These are phyloP conservation scores for Eimeria necatrix DNA, from an alignment of 169 alveolate species.

Conservation along the genomic window DNA sequence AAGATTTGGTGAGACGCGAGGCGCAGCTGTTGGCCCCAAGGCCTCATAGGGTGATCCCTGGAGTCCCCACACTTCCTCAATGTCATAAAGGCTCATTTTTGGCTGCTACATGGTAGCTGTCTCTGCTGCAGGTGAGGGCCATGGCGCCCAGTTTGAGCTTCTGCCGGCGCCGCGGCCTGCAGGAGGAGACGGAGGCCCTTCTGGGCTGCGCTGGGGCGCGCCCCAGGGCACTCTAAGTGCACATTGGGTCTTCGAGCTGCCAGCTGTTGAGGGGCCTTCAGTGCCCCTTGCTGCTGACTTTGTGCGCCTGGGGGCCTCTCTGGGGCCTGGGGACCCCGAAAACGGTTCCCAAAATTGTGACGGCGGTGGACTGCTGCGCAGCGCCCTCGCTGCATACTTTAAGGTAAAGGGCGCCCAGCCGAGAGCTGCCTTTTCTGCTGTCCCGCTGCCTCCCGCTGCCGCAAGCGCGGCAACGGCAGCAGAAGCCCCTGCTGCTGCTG, in stretches of 20 bases:
- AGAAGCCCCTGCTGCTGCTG: not conserved
- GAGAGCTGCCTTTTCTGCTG: not conserved
- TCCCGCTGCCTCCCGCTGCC: not conserved
- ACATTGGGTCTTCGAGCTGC: conserved; percentile 34
- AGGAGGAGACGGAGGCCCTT: conserved; percentile 25
- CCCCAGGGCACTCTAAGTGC: conserved; percentile 43
- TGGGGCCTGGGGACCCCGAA: not conserved
- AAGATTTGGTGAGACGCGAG: conserved; percentile 17
- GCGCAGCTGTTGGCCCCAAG: not conserved
- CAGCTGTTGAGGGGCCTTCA: conserved; percentile 49
- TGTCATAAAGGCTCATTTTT: too few species aligned
- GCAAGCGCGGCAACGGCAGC: not conserved
- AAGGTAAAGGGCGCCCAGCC: conserved; percentile 40
- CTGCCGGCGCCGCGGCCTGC: not conserved
- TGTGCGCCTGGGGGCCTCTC: conserved; percentile 4
- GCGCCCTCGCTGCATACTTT: conserved; percentile 40
- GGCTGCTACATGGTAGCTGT: too few species aligned
- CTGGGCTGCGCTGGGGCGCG: conserved; percentile 19
- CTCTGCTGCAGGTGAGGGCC: conserved; percentile 12
- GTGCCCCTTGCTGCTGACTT: conserved; percentile 31
- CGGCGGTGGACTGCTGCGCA: not conserved
- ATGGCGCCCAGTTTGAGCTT: not conserved
- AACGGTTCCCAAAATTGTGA: not conserved
- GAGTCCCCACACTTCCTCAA: not conserved
- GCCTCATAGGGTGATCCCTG: not conserved